phyloP scores from a whole-genome alignment of 73 alveolate species.

The Paramecium caudatum region DNA sequence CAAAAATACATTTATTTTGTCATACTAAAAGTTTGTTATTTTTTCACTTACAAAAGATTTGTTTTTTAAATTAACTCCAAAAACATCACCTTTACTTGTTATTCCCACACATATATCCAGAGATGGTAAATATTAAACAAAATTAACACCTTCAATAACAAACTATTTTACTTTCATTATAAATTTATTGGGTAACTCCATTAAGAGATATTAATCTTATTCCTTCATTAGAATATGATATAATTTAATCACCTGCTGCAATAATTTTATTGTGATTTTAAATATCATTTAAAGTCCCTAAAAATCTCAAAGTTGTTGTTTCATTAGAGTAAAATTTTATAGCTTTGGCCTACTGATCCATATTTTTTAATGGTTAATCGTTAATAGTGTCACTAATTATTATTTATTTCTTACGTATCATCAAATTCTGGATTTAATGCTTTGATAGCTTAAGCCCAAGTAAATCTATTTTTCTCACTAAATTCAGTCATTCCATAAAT shows the following conservation, averaged over 20 bases:
- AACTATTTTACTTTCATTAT: neutral
- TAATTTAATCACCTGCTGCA: slow-evolving; percentile 32
- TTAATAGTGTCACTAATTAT: no score
- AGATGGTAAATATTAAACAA: slow-evolving; percentile 25
- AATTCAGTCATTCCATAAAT: slow-evolving; percentile 64
- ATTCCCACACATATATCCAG: slow-evolving; percentile 32
- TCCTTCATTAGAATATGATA: slow-evolving; percentile 25
- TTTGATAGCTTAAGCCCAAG: slow-evolving; percentile 17
- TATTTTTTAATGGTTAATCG: no score
- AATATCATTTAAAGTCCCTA: slow-evolving; percentile 9
- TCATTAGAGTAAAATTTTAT: neutral
- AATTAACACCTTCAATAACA: neutral
- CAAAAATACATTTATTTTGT: slow-evolving; percentile 21
- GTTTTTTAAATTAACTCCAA: slow-evolving; percentile 30
- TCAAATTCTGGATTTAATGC: slow-evolving; percentile 38
- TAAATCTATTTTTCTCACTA: slow-evolving; percentile 31
- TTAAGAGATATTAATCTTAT: neutral
- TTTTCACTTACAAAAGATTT: neutral
- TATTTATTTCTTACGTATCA: neutral
- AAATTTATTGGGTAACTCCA: slow-evolving; percentile 18
- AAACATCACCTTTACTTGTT: neutral
- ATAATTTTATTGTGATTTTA: neutral
- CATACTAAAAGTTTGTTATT: neutral
- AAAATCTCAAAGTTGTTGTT: neutral
- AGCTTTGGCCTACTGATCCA: no score